These are phyloP conservation scores for Penicillium flavigenum DNA, from an alignment of 495 filamentous ascomycete species.

Conservation along the genomic window DNA sequence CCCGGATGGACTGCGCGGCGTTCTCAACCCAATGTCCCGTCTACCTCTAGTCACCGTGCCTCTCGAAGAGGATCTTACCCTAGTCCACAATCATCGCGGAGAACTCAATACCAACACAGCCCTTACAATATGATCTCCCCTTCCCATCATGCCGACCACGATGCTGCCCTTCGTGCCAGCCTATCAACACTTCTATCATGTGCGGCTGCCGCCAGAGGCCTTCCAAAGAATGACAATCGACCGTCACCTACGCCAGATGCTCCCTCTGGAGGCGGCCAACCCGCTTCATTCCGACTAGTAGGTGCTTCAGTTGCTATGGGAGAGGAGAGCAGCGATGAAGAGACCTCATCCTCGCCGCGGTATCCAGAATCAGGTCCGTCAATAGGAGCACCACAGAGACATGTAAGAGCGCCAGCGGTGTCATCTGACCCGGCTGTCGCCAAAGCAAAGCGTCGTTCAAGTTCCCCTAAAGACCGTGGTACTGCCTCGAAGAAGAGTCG, in stretches of 20 bases:
- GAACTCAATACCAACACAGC: slow-evolving; percentile 41
- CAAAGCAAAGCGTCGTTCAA: slow-evolving; percentile 53
- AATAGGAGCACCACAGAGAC: slow-evolving; percentile 20
- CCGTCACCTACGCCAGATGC: slow-evolving; percentile 19
- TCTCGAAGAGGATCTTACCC: slow-evolving; percentile 41
- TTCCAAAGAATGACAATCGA: slow-evolving; percentile 63
- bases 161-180: slow-evolving; percentile 87
- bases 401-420: slow-evolving; percentile 25
- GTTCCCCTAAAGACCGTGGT: slow-evolving; percentile 54
- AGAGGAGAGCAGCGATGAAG: slow-evolving; percentile 37
- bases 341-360: slow-evolving; percentile 13
- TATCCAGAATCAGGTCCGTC: slow-evolving; percentile 26
- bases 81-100: slow-evolving; percentile 31
- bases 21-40: slow-evolving; percentile 40
- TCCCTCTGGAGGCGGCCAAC: slow-evolving; percentile 25
- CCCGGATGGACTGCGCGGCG: slow-evolving; percentile 47
- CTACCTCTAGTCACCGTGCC: slow-evolving; percentile 32
- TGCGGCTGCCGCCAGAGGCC: slow-evolving; percentile 80
- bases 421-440: slow-evolving; percentile 27
- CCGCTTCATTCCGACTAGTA: slow-evolving; percentile 58
- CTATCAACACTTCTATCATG: slow-evolving; percentile 93
- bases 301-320: slow-evolving; percentile 72
- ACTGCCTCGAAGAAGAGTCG: slow-evolving; percentile 57
- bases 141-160: slow-evolving; percentile 79
- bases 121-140: slow-evolving; percentile 68